Percentiles rank a stretch among this genome's conserved stretches.
These are phyloP conservation scores for Hanseniaspora nectarophila DNA, from an alignment of 805 yeast genomes.

Conservation along the genomic window DNA sequence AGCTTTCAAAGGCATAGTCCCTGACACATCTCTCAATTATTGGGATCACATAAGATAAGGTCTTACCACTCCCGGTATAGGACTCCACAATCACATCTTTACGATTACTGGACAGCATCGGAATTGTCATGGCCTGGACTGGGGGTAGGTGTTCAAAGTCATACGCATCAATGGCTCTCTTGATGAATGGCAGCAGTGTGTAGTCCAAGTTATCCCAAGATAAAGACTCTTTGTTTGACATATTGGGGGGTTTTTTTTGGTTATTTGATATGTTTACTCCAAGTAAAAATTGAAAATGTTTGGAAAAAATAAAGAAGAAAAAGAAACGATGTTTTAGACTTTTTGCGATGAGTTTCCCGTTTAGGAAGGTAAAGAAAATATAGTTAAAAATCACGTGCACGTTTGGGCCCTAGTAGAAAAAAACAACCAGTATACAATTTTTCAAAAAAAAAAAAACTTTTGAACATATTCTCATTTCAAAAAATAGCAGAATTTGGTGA, in stretches of 20 bases:
- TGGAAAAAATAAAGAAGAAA: no score
- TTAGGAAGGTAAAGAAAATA: no score
- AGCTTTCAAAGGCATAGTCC: conserved; percentile 15
- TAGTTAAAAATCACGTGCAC: no score
- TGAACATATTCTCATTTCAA: no score
- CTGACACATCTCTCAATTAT: conserved; percentile 51
- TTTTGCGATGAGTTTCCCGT: no score
- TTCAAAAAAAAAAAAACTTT: no score
- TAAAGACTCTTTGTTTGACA: conserved; percentile 34
- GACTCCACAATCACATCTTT: conserved; percentile 90
- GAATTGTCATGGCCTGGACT: conserved; percentile 91
- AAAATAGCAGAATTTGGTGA: no score
- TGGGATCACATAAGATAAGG: conserved; percentile 81
- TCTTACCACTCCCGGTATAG: conserved; percentile 97
- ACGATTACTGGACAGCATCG: conserved; percentile 67
- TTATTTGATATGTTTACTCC: neutral
- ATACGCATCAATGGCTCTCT: conserved; percentile 52
- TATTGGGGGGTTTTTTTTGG: conserved; percentile 2
- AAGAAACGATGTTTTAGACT: no score
- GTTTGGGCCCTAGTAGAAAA: no score
- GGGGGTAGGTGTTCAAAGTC: conserved; percentile 86
- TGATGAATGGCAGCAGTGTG: conserved; percentile 56
- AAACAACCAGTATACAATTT: no score
- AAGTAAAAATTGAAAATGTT: neutral
- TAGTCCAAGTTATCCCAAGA: conserved; percentile 49